phyloP scores from a whole-genome alignment of 116 monocot genomes.

The Posidonia oceanica region DNA sequence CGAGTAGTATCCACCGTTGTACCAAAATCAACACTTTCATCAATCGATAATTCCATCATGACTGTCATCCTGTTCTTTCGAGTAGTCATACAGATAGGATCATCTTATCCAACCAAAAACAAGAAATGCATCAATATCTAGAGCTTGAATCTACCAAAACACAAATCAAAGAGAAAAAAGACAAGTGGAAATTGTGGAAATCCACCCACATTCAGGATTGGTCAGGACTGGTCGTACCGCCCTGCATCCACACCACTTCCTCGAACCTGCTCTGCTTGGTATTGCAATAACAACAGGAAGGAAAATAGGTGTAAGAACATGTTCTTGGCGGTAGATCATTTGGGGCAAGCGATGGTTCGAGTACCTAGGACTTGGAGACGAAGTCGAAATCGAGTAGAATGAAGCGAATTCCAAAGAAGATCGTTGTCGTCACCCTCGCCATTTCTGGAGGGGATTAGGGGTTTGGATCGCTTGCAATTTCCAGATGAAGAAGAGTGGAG shows the following conservation, averaged over 20 bases:
- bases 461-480: background rate
- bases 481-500: background rate
- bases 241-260: constrained; percentile 64
- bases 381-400: constrained; percentile 76
- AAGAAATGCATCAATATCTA: constrained; percentile 1
- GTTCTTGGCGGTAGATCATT: too few species aligned
- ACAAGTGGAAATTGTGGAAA: background rate
- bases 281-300: constrained; percentile 29
- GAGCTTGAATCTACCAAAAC: background rate
- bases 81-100: constrained; percentile 71
- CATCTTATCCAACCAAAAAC: constrained; percentile 36
- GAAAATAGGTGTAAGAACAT: background rate
- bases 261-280: constrained; percentile 55
- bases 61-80: constrained; percentile 60
- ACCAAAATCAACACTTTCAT: constrained; percentile 58
- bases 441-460: background rate
- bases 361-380: constrained; percentile 61
- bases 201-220: constrained; percentile 68
- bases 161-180: background rate
- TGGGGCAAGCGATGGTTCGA: background rate
- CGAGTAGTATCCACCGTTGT: too few species aligned
- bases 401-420: constrained; percentile 67
- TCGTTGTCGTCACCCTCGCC: background rate
- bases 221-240: constrained; percentile 47
- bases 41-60: constrained; percentile 80